Percentiles rank a stretch among this genome's conserved stretches.
Conservation (phyloP, 2,329 filamentous ascomycete species). For the Davidsoniella virescens region DNA sequence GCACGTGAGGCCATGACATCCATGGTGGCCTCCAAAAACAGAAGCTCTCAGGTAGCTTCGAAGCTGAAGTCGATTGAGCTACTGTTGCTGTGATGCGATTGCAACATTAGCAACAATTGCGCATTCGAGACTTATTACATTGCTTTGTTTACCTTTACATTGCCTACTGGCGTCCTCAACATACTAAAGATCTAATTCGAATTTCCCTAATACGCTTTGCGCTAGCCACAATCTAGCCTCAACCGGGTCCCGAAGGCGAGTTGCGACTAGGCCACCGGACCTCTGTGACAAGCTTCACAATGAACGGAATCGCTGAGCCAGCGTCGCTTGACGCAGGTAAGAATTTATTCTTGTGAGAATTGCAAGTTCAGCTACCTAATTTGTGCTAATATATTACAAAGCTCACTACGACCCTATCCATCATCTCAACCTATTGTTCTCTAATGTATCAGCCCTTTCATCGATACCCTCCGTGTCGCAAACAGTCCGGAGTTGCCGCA, state of each 20-base stretch:
- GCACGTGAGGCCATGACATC: neutral
- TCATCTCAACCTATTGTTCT: constrained; percentile 87
- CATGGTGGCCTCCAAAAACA: constrained; percentile 1
- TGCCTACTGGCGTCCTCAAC: neutral
- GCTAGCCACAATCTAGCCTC: too few relatives aligned
- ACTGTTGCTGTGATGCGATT: neutral
- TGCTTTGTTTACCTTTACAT: neutral
- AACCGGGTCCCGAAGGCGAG: too few relatives aligned
- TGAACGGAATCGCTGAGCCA: constrained; percentile 18
- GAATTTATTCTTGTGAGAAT: constrained; percentile 11
- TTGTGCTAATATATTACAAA: constrained; percentile 18
- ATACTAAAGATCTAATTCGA: too few relatives aligned
- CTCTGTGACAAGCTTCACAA: neutral
- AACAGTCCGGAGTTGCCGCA: constrained; percentile 56
- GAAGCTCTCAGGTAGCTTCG: neutral
- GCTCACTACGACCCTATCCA: constrained; percentile 81
- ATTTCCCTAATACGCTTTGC: too few relatives aligned
- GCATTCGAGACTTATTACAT: neutral
- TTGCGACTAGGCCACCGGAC: too few relatives aligned
- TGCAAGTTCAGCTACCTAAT: constrained; percentile 8
- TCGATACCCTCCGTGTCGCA: constrained; percentile 61
- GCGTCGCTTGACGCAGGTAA: constrained; percentile 31
- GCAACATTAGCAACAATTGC: neutral
- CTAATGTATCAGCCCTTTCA: constrained; percentile 68
- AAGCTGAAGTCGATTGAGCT: neutral